Conservation (phyloP, 2,329 filamentous ascomycete species). For the Neurospora sp. region DNA sequence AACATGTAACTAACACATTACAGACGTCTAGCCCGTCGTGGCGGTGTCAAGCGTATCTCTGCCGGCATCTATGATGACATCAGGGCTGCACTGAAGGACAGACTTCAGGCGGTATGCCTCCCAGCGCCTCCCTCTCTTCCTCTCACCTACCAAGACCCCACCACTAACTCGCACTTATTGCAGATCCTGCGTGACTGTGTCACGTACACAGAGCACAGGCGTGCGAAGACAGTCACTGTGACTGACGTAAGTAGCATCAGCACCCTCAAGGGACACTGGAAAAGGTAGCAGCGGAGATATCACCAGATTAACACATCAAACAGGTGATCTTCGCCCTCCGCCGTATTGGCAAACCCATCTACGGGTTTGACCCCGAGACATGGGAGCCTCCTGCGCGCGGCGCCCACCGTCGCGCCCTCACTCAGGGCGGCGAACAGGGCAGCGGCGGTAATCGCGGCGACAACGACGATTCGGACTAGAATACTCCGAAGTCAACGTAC, state of each 20-base stretch:
- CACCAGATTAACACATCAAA: constrained; percentile 2
- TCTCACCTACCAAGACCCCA: neutral
- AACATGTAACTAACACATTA: neutral
- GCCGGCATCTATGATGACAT: constrained; percentile 53
- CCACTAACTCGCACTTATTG: constrained; percentile 6
- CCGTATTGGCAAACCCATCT: constrained; percentile 42
- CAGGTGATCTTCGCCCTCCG: constrained; percentile 46
- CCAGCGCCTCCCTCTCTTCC: neutral
- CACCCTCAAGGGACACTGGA: neutral
- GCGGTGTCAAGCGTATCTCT: constrained; percentile 68
- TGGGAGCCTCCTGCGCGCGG: constrained; percentile 2
- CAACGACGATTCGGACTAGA: neutral
- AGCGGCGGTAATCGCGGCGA: neutral
- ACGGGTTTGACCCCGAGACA: constrained; percentile 44
- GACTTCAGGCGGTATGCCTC: constrained; percentile 36
- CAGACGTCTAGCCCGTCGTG: constrained; percentile 63
- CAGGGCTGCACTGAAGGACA: constrained; percentile 38
- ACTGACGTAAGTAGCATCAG: constrained; percentile 40
- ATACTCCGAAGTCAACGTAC: neutral
- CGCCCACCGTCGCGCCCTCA: neutral
- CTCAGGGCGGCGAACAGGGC: neutral
- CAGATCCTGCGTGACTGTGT: constrained; percentile 45
- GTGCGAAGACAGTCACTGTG: constrained; percentile 53
- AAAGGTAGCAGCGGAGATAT: neutral
- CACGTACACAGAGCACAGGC: constrained; percentile 41